phyloP scores from a whole-genome alignment of 2,329 filamentous ascomycete genomes.

The Penicillium sp. region DNA sequence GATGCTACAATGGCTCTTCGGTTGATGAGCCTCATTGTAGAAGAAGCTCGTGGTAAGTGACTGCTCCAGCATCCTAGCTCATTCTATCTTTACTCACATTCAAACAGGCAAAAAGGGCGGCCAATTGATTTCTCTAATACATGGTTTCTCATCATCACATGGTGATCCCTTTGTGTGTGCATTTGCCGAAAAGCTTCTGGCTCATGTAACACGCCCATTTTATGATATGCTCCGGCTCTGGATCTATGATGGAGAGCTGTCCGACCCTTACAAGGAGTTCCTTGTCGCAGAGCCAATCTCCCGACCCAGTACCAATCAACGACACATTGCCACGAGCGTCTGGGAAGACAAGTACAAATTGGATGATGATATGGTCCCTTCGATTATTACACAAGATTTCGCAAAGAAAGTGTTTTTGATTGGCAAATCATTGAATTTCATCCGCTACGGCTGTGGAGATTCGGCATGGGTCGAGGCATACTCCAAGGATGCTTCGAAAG shows the following conservation, averaged over 20 bases:
- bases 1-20: conserved; percentile 94
- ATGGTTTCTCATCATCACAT: conserved; percentile 86
- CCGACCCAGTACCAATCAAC: conserved; percentile 48
- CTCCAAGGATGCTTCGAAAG: conserved; percentile 86
- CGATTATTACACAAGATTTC: conserved; percentile 88
- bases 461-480: conserved; percentile 94
- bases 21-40: conserved; percentile 88
- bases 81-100: neutral
- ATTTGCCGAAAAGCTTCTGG: conserved; percentile 84
- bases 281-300: conserved; percentile 80
- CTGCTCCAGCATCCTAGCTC: neutral
- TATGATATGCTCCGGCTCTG: conserved; percentile 94
- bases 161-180: conserved; percentile 91
- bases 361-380: conserved; percentile 79
- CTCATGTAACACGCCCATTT: conserved; percentile 85
- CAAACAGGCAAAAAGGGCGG: conserved; percentile 67
- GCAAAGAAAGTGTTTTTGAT: conserved; percentile 96
- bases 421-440: conserved; percentile 96
- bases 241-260: conserved; percentile 97
- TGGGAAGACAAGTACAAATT: conserved; percentile 98
- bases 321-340: conserved; percentile 68
- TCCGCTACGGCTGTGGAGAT: conserved; percentile 90
- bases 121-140: conserved; percentile 87
- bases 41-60: conserved; percentile 71
- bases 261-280: conserved; percentile 93